Evolutionary conservation across 805 yeast species (phyloP).

Genomic region (Candida succiphila): DNA sequence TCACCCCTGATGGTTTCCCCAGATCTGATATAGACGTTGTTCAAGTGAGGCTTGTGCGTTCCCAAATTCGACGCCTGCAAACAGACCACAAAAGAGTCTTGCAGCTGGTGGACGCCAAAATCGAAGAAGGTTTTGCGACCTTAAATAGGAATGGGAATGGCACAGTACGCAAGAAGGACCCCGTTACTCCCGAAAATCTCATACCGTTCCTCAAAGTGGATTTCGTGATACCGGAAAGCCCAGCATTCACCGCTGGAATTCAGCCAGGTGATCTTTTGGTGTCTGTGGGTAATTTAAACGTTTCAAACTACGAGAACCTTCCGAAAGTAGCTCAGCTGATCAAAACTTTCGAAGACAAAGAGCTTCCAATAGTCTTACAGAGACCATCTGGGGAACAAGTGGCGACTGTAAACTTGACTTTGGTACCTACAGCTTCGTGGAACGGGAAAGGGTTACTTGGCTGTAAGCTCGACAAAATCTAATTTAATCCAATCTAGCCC

Average conservation of each 20-base stretch:
- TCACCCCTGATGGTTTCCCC: slow-evolving; percentile 77
- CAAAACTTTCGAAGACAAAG: slow-evolving; percentile 15
- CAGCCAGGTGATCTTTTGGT: slow-evolving; percentile 43
- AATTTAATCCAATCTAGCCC: too few relatives aligned
- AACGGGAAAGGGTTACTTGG: slow-evolving; percentile 62
- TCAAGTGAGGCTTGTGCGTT: slow-evolving; percentile 49
- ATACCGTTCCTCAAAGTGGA: slow-evolving; percentile 46
- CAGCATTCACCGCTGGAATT: slow-evolving; percentile 47
- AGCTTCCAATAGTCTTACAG: slow-evolving; percentile 17
- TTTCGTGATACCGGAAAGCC: slow-evolving; percentile 41
- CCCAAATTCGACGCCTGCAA: slow-evolving; percentile 52
- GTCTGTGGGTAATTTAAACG: slow-evolving; percentile 40
- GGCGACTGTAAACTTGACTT: slow-evolving; percentile 13
- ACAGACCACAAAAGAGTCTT: slow-evolving; percentile 57
- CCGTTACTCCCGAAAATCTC: not conserved
- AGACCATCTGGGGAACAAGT: slow-evolving; percentile 19
- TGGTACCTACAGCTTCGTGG: slow-evolving; percentile 48
- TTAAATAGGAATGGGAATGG: too few relatives aligned
- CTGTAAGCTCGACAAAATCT: slow-evolving; percentile 42
- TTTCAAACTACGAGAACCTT: slow-evolving; percentile 41
- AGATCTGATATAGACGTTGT: slow-evolving; percentile 76
- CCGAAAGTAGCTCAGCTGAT: slow-evolving; percentile 34
- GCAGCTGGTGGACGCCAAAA: slow-evolving; percentile 32
- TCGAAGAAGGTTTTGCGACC: slow-evolving; percentile 27
- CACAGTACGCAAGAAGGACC: too few relatives aligned